Evolutionary conservation across 2,329 filamentous ascomycete genomes (phyloP).

Genomic region (Hypomyces rosellus): DNA sequence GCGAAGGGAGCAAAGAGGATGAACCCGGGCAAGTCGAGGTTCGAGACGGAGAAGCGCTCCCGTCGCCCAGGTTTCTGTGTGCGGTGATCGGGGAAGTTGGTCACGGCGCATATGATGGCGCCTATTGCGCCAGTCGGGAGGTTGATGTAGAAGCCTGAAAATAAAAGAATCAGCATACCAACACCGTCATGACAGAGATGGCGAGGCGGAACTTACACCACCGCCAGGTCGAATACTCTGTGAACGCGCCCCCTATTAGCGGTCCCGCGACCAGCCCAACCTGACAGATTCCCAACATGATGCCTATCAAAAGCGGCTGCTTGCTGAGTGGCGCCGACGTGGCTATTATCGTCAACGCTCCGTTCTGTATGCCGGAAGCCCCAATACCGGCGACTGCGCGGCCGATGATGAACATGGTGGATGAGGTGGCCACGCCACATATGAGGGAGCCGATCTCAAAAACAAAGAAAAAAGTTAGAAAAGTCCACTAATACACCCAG

Average conservation of each 20-base stretch:
- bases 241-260: conserved; percentile 21
- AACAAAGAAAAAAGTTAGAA: too few relatives aligned
- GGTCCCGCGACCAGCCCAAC: conserved; percentile 20
- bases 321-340: conserved; percentile 22
- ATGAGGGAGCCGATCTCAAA: too few relatives aligned
- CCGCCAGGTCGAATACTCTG: conserved; percentile 20
- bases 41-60: too few relatives aligned
- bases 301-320: conserved; percentile 18
- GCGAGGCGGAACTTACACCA: conserved; percentile 21
- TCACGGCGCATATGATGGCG: conserved; percentile 24
- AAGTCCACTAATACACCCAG: too few relatives aligned
- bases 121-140: conserved; percentile 19
- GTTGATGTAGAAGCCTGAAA: conserved; percentile 27
- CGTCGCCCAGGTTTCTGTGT: conserved; percentile 30
- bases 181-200: neutral
- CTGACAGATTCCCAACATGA: conserved; percentile 18
- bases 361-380: conserved; percentile 37
- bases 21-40: conserved; percentile 28
- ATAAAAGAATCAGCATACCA: conserved; percentile 6
- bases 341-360: conserved; percentile 39
- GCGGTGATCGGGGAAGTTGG: conserved; percentile 25
- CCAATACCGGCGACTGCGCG: conserved; percentile 18
- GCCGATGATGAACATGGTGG: too few relatives aligned
- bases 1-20: conserved; percentile 25
- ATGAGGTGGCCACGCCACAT: too few relatives aligned